Conservation (phyloP, 2,329 filamentous ascomycete species). For the Neocucurbitaria cava region DNA sequence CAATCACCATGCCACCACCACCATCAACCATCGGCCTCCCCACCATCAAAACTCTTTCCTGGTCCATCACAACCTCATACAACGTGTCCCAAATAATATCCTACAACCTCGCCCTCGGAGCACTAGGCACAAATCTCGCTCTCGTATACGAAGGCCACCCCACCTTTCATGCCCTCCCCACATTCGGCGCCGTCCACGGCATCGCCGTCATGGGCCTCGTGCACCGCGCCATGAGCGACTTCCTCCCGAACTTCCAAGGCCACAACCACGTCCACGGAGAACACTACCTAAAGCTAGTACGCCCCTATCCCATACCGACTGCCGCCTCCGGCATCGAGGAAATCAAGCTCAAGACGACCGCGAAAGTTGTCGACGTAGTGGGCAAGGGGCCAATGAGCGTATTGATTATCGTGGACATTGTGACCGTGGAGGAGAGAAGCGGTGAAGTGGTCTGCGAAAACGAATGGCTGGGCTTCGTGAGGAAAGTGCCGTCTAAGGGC, state of each 20-base stretch:
- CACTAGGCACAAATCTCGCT: constrained; percentile 8
- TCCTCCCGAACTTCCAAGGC: constrained; percentile 17
- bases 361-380: constrained; percentile 13
- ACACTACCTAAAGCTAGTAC: constrained; percentile 9
- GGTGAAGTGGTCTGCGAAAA: constrained; percentile 12
- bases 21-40: constrained; percentile 13
- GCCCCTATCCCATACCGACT: constrained; percentile 12
- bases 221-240: constrained; percentile 11
- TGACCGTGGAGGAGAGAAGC: constrained; percentile 3
- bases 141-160: constrained; percentile 15
- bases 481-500: constrained; percentile 6
- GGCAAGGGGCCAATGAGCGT: constrained; percentile 6
- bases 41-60: constrained; percentile 10
- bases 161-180: constrained; percentile 15
- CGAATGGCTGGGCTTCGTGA: constrained; percentile 18
- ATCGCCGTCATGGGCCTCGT: constrained; percentile 19
- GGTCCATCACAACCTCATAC: constrained; percentile 14
- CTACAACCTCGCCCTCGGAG: constrained; percentile 21
- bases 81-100: constrained; percentile 16
- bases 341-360: constrained; percentile 11
- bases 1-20: neutral
- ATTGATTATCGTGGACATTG: constrained; percentile 13
- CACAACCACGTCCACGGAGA: constrained; percentile 20
- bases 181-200: constrained; percentile 14
- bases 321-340: neutral